Evolutionary conservation across 495 filamentous ascomycete genomes (phyloP), one percentile per base, ranked within the genome.

Genomic region (Chaetomidium leptoderma): DNA sequence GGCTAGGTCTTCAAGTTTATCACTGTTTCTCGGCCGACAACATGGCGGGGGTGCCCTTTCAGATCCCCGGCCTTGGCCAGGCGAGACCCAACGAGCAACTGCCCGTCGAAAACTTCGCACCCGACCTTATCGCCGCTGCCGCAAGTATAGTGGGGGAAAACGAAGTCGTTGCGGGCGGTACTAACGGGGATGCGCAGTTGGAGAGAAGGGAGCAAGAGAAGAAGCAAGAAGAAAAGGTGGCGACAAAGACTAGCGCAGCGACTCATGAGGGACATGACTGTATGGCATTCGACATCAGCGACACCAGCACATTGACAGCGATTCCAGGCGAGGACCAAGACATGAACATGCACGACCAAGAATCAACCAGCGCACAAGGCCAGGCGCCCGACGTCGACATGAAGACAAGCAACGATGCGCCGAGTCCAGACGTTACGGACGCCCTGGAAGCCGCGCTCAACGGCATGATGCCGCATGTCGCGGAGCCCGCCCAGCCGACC

Each of bases 381-480:
- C 54, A 32, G 19, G 17, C 27, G 8, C 19, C 21, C 9, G 55
- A 53, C 21, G 44, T 46, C 29, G 37, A 57, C n/a, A 57, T 55
- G 46, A 36, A 48, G 39, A 37, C 44, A 6, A 39, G 19, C 42
- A 40, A 45, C 21, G 64, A 62, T 29, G 58, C 63, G 23, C 62
- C 67, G 6, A 70, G 66, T 40, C 69, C 70, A 2, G 68, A 63
- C 16, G 59, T 80, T 27, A 79, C 76, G 1, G 66, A 68, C 44
- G 76, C 70, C 17, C 62, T 80, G 7, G 78, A 78, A 51, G 77
- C 76, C 16, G 66, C 78, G 2, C 70, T 79, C 14, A 70, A 72
- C 36, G 72, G 74, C 43, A 58, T 76, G 48, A 64, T 70, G 19
- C 43, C 67, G 30, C 35, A 42, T 1, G 24, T 9, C 33, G 17